Evolutionary conservation across 2,329 filamentous ascomycete species (phyloP).

Genomic region (Sarocladium brachiariae): DNA sequence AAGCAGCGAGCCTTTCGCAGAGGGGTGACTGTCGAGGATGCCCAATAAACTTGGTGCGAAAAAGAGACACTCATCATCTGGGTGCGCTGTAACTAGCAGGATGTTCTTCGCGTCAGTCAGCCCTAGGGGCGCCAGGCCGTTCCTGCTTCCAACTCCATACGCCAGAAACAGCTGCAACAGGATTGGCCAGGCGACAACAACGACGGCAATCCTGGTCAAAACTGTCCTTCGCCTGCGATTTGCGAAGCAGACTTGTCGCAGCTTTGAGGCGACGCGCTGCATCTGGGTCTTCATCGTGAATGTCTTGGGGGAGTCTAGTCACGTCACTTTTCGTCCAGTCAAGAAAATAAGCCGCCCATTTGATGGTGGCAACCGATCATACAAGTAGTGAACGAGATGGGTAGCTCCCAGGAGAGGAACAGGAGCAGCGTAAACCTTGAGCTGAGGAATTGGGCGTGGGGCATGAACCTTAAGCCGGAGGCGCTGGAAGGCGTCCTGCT

Average conservation of each 20-base stretch:
- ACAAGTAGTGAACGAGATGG: too few species aligned
- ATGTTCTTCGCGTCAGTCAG: conserved; percentile 27
- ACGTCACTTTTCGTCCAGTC: too few species aligned
- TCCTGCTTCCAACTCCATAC: conserved; percentile 28
- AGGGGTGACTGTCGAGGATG: conserved; percentile 21
- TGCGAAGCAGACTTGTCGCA: background rate
- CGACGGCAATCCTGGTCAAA: conserved; percentile 13
- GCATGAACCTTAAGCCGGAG: background rate
- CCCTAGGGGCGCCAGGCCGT: conserved; percentile 27
- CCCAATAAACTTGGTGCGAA: conserved; percentile 25
- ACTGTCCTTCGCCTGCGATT: background rate
- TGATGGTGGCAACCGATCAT: too few species aligned
- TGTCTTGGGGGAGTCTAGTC: too few species aligned
- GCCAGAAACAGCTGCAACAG: conserved; percentile 28
- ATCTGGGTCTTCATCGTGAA: background rate
- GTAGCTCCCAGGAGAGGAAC: too few species aligned
- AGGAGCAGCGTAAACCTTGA: too few species aligned
- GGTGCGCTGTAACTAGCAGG: conserved; percentile 31
- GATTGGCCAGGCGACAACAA: conserved; percentile 19
- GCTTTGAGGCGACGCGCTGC: background rate
- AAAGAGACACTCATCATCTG: conserved; percentile 32
- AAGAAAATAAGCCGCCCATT: too few species aligned
- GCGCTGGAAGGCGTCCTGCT: background rate
- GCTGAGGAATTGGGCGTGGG: background rate
- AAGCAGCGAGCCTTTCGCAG: conserved; percentile 19